phyloP scores from a whole-genome alignment of 2,329 filamentous ascomycete genomes.

The Juglanconis oblonga region DNA sequence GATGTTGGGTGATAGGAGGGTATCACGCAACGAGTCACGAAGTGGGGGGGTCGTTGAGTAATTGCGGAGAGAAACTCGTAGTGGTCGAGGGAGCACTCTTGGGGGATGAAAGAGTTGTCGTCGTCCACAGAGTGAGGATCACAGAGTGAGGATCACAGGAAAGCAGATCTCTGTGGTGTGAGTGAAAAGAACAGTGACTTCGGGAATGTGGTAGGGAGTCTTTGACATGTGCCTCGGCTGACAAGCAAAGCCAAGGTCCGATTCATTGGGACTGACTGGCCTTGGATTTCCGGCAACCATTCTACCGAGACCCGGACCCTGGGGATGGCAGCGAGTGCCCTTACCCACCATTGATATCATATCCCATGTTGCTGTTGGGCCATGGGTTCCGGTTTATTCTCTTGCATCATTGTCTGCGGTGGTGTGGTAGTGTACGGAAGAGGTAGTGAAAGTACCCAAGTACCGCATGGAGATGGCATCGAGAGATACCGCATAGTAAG shows the following conservation, averaged over 20 bases:
- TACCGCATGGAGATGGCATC: background rate
- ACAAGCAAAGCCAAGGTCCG: background rate
- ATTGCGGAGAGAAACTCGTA: no score
- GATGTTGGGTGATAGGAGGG: background rate
- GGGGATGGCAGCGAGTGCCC: background rate
- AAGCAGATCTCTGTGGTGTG: background rate
- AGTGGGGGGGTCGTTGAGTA: no score
- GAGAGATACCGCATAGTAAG: background rate
- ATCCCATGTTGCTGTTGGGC: background rate
- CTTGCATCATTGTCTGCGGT: background rate
- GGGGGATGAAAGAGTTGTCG: no score
- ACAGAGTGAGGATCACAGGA: background rate
- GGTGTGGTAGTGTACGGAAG: background rate
- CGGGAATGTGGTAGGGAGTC: background rate
- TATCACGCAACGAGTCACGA: background rate
- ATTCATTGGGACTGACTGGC: background rate
- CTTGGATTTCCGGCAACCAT: background rate
- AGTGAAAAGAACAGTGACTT: background rate
- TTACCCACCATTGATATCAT: background rate
- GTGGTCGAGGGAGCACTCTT: no score
- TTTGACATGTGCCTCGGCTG: slow-evolving; percentile 10
- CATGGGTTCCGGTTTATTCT: slow-evolving; percentile 13
- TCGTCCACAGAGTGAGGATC: no score
- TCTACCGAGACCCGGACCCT: background rate
- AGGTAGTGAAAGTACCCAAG: background rate